Evolutionary conservation across 345 rosid species (phyloP).

Genomic region (Citrus reticulata): DNA sequence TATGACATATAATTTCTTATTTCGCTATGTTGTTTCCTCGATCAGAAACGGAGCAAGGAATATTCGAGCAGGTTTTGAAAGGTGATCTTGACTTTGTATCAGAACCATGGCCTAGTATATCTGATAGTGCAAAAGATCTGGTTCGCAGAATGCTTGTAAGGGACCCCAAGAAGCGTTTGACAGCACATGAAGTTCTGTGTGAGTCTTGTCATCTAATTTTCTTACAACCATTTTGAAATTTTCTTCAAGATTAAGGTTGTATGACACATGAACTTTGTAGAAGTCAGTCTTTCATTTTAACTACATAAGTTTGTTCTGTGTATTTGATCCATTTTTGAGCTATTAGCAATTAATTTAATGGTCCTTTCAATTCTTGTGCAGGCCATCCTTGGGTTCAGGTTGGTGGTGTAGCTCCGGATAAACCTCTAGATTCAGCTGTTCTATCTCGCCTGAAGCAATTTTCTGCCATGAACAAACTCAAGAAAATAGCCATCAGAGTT

Average conservation of each 20-base stretch:
- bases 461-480: constrained; percentile 95
- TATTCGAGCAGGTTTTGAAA: constrained; percentile 91
- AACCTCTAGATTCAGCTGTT: constrained; percentile 93
- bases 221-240: too few species aligned
- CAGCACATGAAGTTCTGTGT: constrained; percentile 90
- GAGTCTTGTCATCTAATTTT: constrained; percentile 31
- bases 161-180: constrained; percentile 77
- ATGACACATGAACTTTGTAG: too few species aligned
- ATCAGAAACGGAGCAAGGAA: constrained; percentile 94
- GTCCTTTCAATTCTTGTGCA: constrained; percentile 23
- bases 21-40: constrained; percentile 11
- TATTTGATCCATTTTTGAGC: not conserved
- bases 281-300: too few species aligned
- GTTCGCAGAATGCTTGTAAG: constrained; percentile 80
- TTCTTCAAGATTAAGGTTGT: not conserved
- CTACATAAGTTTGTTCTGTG: not conserved
- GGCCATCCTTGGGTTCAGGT: constrained; percentile 98
- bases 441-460: constrained; percentile 81
- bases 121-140: constrained; percentile 84
- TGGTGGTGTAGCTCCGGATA: constrained; percentile 87
- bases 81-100: constrained; percentile 87
- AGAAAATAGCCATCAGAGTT: constrained; percentile 91
- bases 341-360: not conserved
- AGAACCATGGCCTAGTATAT: constrained; percentile 96
- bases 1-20: constrained; percentile 19